phyloP scores from a whole-genome alignment of 208 protist genomes.

The Leishmania tropica region DNA sequence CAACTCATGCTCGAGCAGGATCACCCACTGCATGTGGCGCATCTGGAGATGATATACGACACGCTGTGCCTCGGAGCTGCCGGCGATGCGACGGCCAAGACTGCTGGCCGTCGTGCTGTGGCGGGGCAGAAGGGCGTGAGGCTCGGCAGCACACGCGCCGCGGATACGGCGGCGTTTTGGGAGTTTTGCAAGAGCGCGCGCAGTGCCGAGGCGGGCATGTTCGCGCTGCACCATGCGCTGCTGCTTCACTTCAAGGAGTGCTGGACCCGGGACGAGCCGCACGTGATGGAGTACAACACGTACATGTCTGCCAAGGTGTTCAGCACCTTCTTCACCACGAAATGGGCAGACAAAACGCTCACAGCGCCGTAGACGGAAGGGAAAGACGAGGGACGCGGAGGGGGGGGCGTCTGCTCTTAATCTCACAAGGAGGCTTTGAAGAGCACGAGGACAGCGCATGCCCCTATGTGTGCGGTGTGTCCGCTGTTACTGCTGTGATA shows the following conservation, averaged over 20 bases:
- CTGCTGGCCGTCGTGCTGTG: constrained; percentile 18
- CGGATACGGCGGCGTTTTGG: constrained; percentile 28
- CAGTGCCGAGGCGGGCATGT: constrained; percentile 71
- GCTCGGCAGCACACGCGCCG: constrained; percentile 4
- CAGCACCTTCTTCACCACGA: constrained; percentile 59
- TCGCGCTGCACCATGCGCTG: constrained; percentile 75
- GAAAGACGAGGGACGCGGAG: not conserved
- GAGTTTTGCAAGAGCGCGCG: constrained; percentile 11
- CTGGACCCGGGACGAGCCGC: constrained; percentile 83
- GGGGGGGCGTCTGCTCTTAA: not conserved
- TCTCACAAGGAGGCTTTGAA: not conserved
- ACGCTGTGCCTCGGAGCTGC: constrained; percentile 37
- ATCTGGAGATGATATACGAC: constrained; percentile 81
- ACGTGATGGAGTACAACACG: constrained; percentile 85
- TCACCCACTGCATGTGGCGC: constrained; percentile 45
- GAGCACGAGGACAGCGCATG: not conserved
- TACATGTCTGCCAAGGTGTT: constrained; percentile 72
- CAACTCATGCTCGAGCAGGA: constrained; percentile 71
- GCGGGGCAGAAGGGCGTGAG: constrained; percentile 20
- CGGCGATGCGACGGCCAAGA: constrained; percentile 19
- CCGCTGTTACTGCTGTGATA: not conserved
- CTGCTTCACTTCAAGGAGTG: constrained; percentile 78
- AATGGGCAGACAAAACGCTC: constrained; percentile 27
- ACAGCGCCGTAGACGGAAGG: not conserved
- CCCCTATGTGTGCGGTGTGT: not conserved